These are phyloP conservation scores for Gentiana straminea DNA, from an alignment of 257 asterid species.

Conservation along the genomic window DNA sequence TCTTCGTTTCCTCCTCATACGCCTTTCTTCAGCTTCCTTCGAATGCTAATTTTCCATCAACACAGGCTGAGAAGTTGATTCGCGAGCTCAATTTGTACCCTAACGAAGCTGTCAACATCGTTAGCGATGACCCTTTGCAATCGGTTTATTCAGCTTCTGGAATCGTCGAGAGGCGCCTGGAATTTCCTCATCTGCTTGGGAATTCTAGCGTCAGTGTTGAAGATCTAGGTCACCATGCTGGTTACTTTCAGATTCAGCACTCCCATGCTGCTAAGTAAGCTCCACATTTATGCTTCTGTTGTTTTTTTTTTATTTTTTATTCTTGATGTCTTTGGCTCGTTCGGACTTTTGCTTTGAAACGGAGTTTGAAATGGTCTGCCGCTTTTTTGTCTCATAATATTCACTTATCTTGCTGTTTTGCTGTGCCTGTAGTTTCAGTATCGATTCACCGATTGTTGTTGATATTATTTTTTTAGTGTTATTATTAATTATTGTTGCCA, in stretches of 20 bases:
- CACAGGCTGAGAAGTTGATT: slow-evolving; percentile 52
- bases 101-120: slow-evolving; percentile 36
- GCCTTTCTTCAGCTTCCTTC: slow-evolving; percentile 41
- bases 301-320: no score
- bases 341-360: no score
- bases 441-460: no score
- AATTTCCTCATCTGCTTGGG: slow-evolving; percentile 33
- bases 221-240: slow-evolving; percentile 78
- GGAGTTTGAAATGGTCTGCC: no score
- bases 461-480: no score
- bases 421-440: no score
- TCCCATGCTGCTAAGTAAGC: slow-evolving; percentile 72
- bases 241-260: slow-evolving; percentile 69
- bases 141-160: slow-evolving; percentile 17
- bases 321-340: no score
- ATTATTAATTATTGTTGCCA: no score
- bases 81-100: slow-evolving; percentile 66
- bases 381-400: no score
- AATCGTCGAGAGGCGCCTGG: slow-evolving; percentile 58
- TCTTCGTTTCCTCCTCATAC: slow-evolving; percentile 21
- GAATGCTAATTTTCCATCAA: slow-evolving; percentile 17
- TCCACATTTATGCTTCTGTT: background rate
- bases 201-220: slow-evolving; percentile 35
- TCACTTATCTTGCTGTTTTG: no score
- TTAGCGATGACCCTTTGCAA: slow-evolving; percentile 14